Evolutionary conservation across 768 basidiomycete species (phyloP).

Genomic region (Hemileccinum rubropunctum): DNA sequence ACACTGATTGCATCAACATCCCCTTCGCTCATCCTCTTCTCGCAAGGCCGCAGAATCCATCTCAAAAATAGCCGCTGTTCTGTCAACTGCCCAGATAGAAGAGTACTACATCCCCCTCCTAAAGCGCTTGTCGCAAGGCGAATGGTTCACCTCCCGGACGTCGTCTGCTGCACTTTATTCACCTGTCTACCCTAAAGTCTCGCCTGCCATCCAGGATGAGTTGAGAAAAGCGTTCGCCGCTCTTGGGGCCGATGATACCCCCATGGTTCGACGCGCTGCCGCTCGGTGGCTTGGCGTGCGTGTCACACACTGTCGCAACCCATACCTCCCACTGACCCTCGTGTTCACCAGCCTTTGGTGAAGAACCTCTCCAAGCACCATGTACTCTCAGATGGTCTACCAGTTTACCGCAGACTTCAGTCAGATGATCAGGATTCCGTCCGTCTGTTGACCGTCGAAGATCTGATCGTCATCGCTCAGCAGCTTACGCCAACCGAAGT

Average conservation of each 20-base stretch:
- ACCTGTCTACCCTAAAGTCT: constrained; percentile 81
- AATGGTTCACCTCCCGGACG: constrained; percentile 98
- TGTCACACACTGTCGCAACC: constrained; percentile 16
- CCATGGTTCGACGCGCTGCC: constrained; percentile 96
- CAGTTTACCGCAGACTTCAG: constrained; percentile 91
- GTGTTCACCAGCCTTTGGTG: constrained; percentile 60
- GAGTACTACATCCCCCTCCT: constrained; percentile 89
- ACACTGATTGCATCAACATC: background rate
- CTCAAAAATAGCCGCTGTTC: constrained; percentile 77
- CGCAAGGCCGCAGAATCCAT: constrained; percentile 91
- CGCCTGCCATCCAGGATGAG: constrained; percentile 75
- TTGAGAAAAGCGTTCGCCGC: constrained; percentile 80
- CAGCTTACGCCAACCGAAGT: constrained; percentile 85
- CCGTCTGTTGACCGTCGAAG: constrained; percentile 90
- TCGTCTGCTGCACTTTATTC: constrained; percentile 93
- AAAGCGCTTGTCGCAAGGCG: constrained; percentile 84
- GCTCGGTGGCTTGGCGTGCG: constrained; percentile 95
- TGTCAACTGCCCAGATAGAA: constrained; percentile 80
- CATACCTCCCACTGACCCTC: constrained; percentile 11
- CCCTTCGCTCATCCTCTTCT: constrained; percentile 9
- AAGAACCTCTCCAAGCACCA: constrained; percentile 77
- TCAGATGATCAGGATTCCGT: constrained; percentile 98
- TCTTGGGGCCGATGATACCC: constrained; percentile 91
- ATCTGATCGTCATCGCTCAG: constrained; percentile 88
- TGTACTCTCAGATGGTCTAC: constrained; percentile 82